Evolutionary conservation across 495 filamentous ascomycete species (phyloP).

Genomic region (Aspergillus homomorphus): DNA sequence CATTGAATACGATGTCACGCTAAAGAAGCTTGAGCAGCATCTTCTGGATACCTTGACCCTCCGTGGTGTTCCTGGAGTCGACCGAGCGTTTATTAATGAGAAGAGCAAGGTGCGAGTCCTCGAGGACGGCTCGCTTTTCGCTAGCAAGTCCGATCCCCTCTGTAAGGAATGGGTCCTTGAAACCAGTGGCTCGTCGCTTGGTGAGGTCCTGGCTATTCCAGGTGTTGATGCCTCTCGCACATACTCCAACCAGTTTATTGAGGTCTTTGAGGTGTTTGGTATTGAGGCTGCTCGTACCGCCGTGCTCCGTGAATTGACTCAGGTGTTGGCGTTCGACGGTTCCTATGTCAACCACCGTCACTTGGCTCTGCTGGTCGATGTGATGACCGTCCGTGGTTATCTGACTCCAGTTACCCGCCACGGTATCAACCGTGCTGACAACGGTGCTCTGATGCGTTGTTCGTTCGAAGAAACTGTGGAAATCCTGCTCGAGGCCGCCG

Average conservation of each 20-base stretch:
- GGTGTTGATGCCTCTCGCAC: constrained; percentile 89
- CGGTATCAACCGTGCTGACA: constrained; percentile 97
- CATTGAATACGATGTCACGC: constrained; percentile 81
- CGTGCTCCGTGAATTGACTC: constrained; percentile 80
- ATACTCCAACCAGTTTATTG: constrained; percentile 91
- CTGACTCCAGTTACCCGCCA: constrained; percentile 96
- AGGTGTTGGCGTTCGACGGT: constrained; percentile 93
- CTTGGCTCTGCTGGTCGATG: constrained; percentile 91
- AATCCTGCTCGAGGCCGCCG: constrained; percentile 92
- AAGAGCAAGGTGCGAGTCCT: constrained; percentile 60
- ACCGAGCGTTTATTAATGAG: constrained; percentile 87
- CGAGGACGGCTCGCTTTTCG: constrained; percentile 65
- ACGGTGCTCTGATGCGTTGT: constrained; percentile 97
- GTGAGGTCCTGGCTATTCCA: constrained; percentile 75
- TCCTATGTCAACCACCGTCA: constrained; percentile 99
- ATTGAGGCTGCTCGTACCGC: constrained; percentile 90
- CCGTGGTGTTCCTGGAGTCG: constrained; percentile 83
- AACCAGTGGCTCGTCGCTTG: constrained; percentile 83
- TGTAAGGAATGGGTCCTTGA: constrained; percentile 95
- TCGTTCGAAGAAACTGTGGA: constrained; percentile 99
- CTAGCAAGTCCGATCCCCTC: constrained; percentile 61
- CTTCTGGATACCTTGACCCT: constrained; percentile 86
- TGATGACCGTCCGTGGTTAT: constrained; percentile 93
- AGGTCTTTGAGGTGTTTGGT: constrained; percentile 88
- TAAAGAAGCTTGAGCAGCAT: constrained; percentile 86